Evolutionary conservation across 768 basidiomycete genomes (phyloP).

Genomic region (Wakefieldia striispora): DNA sequence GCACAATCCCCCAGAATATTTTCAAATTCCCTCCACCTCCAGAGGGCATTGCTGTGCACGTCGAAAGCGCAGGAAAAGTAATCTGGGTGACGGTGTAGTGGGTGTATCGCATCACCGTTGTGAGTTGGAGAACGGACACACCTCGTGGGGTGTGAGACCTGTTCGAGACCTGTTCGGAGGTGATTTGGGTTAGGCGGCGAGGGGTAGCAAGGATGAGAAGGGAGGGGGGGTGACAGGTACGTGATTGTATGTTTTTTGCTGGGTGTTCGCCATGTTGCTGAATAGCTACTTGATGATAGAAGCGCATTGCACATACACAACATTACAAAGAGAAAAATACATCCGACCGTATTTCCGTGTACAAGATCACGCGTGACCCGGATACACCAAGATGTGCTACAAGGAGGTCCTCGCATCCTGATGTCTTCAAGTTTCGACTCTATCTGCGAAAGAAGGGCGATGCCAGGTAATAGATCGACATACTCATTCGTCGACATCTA

Average conservation of each 20-base stretch:
- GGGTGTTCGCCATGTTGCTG: background rate
- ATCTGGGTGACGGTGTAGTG: slow-evolving; percentile 72
- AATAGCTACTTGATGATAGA: background rate
- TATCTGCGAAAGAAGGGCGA: no score
- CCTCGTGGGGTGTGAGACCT: slow-evolving; percentile 69
- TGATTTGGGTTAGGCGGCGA: slow-evolving; percentile 63
- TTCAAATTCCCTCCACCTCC: no score
- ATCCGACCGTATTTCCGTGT: no score
- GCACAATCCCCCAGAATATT: no score
- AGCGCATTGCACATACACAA: no score
- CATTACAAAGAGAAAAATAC: no score
- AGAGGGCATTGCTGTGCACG: background rate
- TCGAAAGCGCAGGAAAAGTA: slow-evolving; percentile 38
- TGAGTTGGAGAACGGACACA: slow-evolving; percentile 70
- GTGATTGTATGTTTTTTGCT: background rate
- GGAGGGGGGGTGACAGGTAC: background rate
- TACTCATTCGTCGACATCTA: no score
- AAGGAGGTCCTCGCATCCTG: no score
- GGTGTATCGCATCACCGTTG: slow-evolving; percentile 56
- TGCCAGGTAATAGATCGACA: no score
- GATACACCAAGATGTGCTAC: no score
- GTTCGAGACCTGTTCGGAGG: slow-evolving; percentile 78
- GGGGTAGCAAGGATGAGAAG: slow-evolving; percentile 19
- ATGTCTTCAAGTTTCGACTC: no score
- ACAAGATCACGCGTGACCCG: no score